phyloP scores from a whole-genome alignment of 768 basidiomycete species.

The Lactarius vividus region DNA sequence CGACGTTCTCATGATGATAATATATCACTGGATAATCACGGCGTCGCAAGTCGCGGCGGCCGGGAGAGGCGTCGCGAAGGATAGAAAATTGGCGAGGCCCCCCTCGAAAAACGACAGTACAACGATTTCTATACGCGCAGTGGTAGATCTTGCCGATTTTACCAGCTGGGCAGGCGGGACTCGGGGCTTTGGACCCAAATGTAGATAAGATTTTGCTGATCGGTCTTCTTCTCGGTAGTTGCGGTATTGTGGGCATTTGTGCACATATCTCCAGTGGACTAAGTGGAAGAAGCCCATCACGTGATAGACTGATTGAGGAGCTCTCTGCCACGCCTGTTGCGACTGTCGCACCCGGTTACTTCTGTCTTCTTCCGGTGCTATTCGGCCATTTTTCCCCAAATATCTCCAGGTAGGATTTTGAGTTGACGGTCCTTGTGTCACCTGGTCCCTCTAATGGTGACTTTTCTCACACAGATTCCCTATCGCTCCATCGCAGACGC shows the following conservation, averaged over 20 bases:
- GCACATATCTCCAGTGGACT: too few species aligned
- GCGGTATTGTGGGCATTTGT: background rate
- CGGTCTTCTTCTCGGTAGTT: background rate
- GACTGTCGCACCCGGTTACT: background rate
- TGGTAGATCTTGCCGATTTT: background rate
- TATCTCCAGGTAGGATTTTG: background rate
- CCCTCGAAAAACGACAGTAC: background rate
- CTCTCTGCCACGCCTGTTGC: background rate
- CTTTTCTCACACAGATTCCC: constrained; percentile 2
- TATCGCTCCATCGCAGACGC: background rate
- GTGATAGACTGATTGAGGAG: background rate
- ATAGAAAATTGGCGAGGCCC: background rate
- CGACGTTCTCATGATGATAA: background rate
- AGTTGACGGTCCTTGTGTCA: constrained; percentile 4
- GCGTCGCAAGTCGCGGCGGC: background rate
- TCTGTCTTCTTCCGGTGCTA: background rate
- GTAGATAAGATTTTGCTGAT: background rate
- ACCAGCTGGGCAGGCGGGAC: background rate
- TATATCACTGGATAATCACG: background rate
- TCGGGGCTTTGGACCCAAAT: constrained; percentile 7
- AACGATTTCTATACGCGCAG: background rate
- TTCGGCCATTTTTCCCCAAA: background rate
- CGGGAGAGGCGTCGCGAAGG: background rate
- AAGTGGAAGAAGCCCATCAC: background rate
- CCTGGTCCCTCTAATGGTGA: background rate